Conservation (phyloP, 805 yeast genomes). For the Yamadazyma endophytica region DNA sequence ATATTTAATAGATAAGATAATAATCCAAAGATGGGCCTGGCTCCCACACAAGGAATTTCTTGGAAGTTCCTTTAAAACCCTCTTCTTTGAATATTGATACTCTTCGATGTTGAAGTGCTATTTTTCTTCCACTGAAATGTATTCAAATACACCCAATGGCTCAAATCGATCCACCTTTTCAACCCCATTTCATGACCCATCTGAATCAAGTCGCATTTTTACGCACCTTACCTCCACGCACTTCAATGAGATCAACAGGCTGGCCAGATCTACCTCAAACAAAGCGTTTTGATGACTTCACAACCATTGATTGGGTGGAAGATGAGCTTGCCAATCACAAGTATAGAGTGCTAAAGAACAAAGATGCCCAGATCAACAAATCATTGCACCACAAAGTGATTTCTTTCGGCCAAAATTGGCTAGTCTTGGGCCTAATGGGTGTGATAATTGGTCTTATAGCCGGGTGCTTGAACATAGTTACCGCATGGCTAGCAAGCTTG, state of each 20-base stretch:
- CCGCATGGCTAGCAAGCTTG: constrained; percentile 81
- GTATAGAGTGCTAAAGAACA: constrained; percentile 19
- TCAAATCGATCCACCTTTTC: too few relatives aligned
- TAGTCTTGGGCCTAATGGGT: constrained; percentile 74
- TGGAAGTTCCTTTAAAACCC: too few relatives aligned
- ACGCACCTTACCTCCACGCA: neutral
- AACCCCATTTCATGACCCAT: neutral
- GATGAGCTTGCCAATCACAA: constrained; percentile 52
- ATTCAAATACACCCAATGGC: too few relatives aligned
- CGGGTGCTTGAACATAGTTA: constrained; percentile 71
- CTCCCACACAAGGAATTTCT: too few relatives aligned
- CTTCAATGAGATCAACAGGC: neutral
- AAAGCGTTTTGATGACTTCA: constrained; percentile 54
- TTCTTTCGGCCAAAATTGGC: constrained; percentile 55
- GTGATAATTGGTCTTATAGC: constrained; percentile 77
- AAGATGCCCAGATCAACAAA: constrained; percentile 6
- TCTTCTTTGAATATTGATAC: neutral
- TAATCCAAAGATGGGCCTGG: too few relatives aligned
- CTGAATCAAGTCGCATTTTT: neutral
- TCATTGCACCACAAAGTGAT: constrained; percentile 22
- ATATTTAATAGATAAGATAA: too few relatives aligned
- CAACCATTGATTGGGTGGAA: constrained; percentile 68
- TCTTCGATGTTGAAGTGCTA: neutral
- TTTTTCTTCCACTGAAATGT: too few relatives aligned
- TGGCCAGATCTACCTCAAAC: constrained; percentile 25